These are phyloP conservation scores for Penicillium antarcticum DNA, from an alignment of 495 filamentous ascomycete species.

Conservation along the genomic window DNA sequence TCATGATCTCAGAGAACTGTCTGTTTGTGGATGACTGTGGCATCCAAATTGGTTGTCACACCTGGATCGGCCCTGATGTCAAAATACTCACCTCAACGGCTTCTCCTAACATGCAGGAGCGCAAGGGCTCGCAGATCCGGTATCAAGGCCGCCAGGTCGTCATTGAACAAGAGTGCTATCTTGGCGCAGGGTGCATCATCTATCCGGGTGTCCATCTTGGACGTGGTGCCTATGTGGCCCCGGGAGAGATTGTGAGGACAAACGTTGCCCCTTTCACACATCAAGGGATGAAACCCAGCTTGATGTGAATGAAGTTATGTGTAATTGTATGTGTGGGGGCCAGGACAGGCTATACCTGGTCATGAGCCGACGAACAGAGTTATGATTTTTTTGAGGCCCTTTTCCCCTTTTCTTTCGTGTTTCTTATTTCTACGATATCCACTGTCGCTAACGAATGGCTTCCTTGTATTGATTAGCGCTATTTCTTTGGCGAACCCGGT, in stretches of 20 bases:
- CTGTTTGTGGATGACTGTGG: constrained; percentile 76
- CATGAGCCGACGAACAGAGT: not conserved
- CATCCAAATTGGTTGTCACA: constrained; percentile 70
- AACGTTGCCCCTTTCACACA: constrained; percentile 45
- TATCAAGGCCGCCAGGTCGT: constrained; percentile 69
- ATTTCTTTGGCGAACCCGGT: not conserved
- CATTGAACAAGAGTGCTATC: constrained; percentile 87
- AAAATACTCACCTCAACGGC: constrained; percentile 77
- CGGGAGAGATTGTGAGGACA: constrained; percentile 44
- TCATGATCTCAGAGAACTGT: constrained; percentile 82
- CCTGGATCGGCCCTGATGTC: constrained; percentile 84
- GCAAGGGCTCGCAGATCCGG: constrained; percentile 70
- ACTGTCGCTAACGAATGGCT: not conserved
- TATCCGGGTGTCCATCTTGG: constrained; percentile 53
- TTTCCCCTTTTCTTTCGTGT: not conserved
- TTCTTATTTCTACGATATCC: constrained; percentile 2
- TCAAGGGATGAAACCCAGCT: constrained; percentile 43
- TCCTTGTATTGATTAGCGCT: not conserved
- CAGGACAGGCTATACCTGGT: not conserved
- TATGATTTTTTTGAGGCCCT: not conserved
- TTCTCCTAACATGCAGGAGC: constrained; percentile 69
- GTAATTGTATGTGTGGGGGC: constrained; percentile 2
- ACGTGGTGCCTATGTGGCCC: constrained; percentile 43
- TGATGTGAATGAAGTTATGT: constrained; percentile 32
- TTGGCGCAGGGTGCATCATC: constrained; percentile 82